Evolutionary conservation across 2,329 filamentous ascomycete species (phyloP), one percentile per base, ranked within the genome.

Genomic region (Ceratocystis papillata): DNA sequence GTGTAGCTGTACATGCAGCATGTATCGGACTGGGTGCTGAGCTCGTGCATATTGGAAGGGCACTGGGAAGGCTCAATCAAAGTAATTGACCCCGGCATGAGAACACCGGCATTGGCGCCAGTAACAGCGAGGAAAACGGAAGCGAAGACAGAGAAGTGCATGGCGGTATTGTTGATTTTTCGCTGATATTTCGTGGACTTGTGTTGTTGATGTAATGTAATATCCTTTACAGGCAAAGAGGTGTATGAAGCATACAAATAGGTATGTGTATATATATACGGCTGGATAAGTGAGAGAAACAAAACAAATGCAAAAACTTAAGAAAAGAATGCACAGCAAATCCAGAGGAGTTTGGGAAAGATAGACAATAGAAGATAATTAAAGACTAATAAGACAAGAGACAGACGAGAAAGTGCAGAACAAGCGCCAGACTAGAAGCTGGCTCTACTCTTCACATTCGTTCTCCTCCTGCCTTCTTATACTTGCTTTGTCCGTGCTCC

Each of bases 1-100:
- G 33, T 30, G 44, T 63, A 37, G 44, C 28, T 25, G 44, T 63
- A 63, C 33, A 63, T 20, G 22, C 61, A 63, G 61, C 61, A 63
- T n/a, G 28, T 45, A 22, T 45, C 33, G 53, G 33, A 1, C 25
- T 30, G 53, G 12, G 53, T 33, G 53, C 28, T 33, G 25, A 48
- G 61, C 45, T 63, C 41, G 61, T 63, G 25, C 22, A 25, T 45
- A 3, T 20, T 25, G 5, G n/a, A 22, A 17, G 61, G 44, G 44
- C 45, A 63, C 15, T 50, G 12, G 17, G 61, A 30, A 45, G 44
- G 45, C 22, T 44, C 3, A 7, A 15, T 44, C 30, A 33, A 5
- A 12, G 12, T n/a, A n/a, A 46, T 30, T 22, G 61, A 50, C n/a
- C 61, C 45, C 12, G 44, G 61, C 44, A 22, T 17, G 60, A 50